Base-by-base conservation (phyloP, 2,329 filamentous ascomycete species). In the Pseudogymnoascus sp. region DNA sequence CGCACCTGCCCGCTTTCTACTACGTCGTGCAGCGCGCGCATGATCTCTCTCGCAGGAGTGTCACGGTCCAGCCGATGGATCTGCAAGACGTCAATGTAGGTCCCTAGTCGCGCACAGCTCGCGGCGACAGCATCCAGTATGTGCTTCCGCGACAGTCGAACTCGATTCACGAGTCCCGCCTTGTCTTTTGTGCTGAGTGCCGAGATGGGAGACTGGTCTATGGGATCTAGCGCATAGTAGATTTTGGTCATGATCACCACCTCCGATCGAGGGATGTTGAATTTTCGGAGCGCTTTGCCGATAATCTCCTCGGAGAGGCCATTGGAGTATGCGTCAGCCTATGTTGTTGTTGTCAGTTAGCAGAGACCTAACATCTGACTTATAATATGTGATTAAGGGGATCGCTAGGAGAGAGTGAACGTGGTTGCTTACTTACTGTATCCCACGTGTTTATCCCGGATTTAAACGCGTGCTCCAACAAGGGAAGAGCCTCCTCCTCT, bases 81-180 rank as follows among this genome's bases (percentile, higher is more conserved):
- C 70, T 87, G 84, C 3, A 87, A 76, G 1, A 86, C 79, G 68
- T 86, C 82, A 72, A 61, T 61, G 44, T 61, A 68, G 0, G 80
- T 84, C 26, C 79, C 80, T 37, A 87, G 74, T 7, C 83, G 72
- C 65, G 77, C 74, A 0, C 84, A 74, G 65, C 81, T 84, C 53
- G 75, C 78, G 61, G 88, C 81, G 1, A 89, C 86, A 0, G 85
- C 83, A 65, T 84, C 81, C 68, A 88, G 82, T 67, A 88, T 85
- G 65, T 85, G 82, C 69, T 84, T 85, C 44, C 86, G 76, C 29
- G 79, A 82, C 14, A 88, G 73, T 0, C 86, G 85, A 24, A 76
- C 73, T 44, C 76, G 73, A 65, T 80, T 81, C 31, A 79, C 77
- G 66, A 73, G 68, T 0, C 73, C 74, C 21, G 74, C 76, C 60